phyloP scores from a whole-genome alignment of 306 rosid genomes.

The Potentilla sterilis region DNA sequence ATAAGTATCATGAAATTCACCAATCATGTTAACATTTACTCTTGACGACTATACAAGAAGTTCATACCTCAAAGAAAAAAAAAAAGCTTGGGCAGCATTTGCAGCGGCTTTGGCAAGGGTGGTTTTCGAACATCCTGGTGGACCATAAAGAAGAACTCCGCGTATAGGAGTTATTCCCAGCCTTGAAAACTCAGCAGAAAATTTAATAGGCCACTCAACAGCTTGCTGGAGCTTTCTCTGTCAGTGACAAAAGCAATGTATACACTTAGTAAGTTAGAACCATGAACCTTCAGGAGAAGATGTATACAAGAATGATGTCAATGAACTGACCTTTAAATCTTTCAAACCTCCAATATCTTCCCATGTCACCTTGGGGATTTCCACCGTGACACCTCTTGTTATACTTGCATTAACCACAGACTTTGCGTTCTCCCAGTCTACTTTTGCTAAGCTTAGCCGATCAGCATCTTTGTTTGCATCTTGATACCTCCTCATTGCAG shows the following conservation, averaged over 20 bases:
- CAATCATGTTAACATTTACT: neutral
- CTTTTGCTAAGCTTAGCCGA: constrained; percentile 42
- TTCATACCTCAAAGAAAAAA: constrained; percentile 86
- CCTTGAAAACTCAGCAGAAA: constrained; percentile 61
- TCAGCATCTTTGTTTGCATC: constrained; percentile 41
- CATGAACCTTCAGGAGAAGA: constrained; percentile 21
- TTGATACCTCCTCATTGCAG: constrained; percentile 52
- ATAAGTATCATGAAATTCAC: neutral
- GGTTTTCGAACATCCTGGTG: constrained; percentile 96
- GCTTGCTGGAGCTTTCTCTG: constrained; percentile 90
- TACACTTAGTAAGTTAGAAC: constrained; percentile 1
- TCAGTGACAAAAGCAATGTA: constrained; percentile 22
- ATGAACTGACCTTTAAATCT: constrained; percentile 70
- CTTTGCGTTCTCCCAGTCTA: constrained; percentile 81
- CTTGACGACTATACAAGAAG: neutral
- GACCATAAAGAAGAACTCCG: constrained; percentile 95
- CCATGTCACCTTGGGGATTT: constrained; percentile 90
- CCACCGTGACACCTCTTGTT: constrained; percentile 84
- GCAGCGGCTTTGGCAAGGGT: constrained; percentile 98
- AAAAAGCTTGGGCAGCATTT: constrained; percentile 85
- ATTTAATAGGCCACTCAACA: constrained; percentile 90
- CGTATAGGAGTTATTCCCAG: constrained; percentile 81
- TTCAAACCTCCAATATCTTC: constrained; percentile 86
- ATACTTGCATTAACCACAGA: constrained; percentile 76
- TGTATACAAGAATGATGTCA: constrained; percentile 7